Base-by-base conservation (phyloP, 2,329 filamentous ascomycete species). In the Cercospora sp. region DNA sequence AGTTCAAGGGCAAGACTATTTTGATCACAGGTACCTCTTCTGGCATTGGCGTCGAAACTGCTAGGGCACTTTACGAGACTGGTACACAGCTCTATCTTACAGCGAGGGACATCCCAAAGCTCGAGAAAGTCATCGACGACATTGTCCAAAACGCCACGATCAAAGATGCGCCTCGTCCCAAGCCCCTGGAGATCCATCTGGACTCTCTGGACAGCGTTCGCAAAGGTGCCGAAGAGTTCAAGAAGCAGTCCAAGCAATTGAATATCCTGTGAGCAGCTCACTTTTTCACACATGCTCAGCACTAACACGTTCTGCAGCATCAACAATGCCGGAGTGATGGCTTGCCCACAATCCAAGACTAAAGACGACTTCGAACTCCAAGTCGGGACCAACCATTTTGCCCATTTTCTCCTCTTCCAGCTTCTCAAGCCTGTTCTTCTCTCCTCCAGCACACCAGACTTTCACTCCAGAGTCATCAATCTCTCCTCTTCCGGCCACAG, bases 341-440 rank as follows among this genome's bases (percentile, higher is more conserved):
- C 77, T 8, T 69, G 71, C 42, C 76, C 81, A 16, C 67, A 80
- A 26, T 40, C 33, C 1, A 67, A 60, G 23, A 70, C 69, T 30
- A 63, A 63, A 31, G 69, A 70, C 28, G 62, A 62, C 18, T 68
- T 68, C 48, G 85, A 88, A 71, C 73, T 75, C 0, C 85, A 87
- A 66, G 83, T 88, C 68, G 85, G 80, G 31, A 83, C 80, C 8
- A 86, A 69, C 28, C 82, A 82, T 67, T 76, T 89, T 1, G 80
- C 78, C 5, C 84, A 87, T 69, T 88, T 87, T 76, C 79, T 87
- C 0, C 79, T 88, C 12, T 84, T 85, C 68, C 78, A 85, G 20
- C 79, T 86, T 1, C 77, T 88, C 28, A 83, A 83, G 26, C 10
- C 84, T 0, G 73, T 79, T 0, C 74, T 87, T 10, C 74, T 86